These are phyloP conservation scores for Apophysomyces ossiformis DNA, from an alignment of 371 early-diverging fungal genomes.

Conservation along the genomic window DNA sequence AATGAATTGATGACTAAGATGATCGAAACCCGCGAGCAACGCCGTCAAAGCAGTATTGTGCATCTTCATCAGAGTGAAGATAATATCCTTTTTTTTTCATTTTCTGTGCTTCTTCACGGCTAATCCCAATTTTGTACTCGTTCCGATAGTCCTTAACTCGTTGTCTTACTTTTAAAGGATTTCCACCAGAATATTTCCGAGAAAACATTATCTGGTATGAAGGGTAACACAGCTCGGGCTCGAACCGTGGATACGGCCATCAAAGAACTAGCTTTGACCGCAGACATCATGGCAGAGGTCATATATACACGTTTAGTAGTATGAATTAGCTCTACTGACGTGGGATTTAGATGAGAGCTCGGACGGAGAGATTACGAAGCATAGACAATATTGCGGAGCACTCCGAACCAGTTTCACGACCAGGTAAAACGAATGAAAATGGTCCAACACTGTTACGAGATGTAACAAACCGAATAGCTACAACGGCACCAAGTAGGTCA, in stretches of 20 bases:
- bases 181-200: neutral
- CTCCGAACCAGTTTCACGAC: neutral
- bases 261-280: neutral
- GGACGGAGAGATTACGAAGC: neutral
- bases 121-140: neutral
- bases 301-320: neutral
- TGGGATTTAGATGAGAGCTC: neutral
- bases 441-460: slow-evolving; percentile 1
- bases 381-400: neutral
- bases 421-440: slow-evolving; percentile 8
- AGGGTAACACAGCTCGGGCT: neutral
- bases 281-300: neutral
- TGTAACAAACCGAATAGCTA: slow-evolving; percentile 8
- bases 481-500: neutral
- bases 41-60: neutral
- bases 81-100: neutral
- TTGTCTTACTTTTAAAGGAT: neutral
- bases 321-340: neutral
- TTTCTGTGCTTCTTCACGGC: neutral
- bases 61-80: slow-evolving; percentile 4
- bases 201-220: neutral
- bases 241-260: slow-evolving; percentile 2
- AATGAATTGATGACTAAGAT: slow-evolving; percentile 13
- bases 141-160: neutral
- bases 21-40: slow-evolving; percentile 14